Conservation (phyloP, 1,284 basidiomycete species). For the Ustilago cynodontis region DNA sequence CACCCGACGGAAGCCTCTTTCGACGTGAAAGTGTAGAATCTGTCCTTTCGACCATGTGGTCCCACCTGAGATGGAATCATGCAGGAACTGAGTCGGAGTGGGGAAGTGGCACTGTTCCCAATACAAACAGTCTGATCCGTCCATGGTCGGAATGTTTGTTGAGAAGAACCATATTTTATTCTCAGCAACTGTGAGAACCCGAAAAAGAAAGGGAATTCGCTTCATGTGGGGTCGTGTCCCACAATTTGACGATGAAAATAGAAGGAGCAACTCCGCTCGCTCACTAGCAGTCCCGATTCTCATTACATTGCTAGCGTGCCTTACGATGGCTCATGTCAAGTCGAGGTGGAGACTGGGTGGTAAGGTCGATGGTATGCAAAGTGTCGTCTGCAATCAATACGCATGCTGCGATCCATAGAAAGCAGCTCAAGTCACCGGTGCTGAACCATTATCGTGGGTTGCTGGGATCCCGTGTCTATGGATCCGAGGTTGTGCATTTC, state of each 20-base stretch:
- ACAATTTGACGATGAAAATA: no score
- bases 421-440: no score
- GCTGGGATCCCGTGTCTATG: no score
- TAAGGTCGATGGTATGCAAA: no score
- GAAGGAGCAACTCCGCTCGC: no score
- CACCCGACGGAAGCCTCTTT: neutral
- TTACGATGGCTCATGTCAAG: no score
- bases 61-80: neutral
- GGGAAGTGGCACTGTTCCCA: neutral
- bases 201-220: neutral
- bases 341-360: no score
- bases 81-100: neutral
- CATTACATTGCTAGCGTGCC: no score
- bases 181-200: neutral
- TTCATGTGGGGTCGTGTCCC: neutral
- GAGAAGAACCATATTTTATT: neutral
- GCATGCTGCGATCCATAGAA: no score
- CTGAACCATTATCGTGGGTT: no score
- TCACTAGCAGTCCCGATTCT: no score
- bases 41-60: neutral
- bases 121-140: neutral
- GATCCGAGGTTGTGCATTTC: neutral
- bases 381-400: no score
- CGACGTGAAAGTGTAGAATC: neutral
- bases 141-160: constrained; percentile 5